phyloP scores from a whole-genome alignment of 2,329 filamentous ascomycete genomes.

The Knoxdaviesia proteae region DNA sequence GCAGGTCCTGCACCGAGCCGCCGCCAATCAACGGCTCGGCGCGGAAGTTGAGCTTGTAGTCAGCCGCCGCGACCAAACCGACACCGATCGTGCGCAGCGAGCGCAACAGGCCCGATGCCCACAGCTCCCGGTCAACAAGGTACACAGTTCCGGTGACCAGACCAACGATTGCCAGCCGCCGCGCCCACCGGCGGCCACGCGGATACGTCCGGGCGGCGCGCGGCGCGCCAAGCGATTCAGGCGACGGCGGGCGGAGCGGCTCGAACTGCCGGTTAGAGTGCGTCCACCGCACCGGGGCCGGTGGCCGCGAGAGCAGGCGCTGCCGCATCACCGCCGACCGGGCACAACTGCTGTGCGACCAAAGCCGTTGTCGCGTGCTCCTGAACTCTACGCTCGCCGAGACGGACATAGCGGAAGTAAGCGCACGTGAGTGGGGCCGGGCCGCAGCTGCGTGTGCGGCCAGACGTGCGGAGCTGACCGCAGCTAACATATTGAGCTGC shows the following conservation, averaged over 20 bases:
- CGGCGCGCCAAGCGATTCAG: slow-evolving; percentile 56
- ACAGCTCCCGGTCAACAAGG: slow-evolving; percentile 49
- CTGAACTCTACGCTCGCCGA: no score
- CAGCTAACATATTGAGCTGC: background rate
- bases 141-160: slow-evolving; percentile 41
- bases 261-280: slow-evolving; percentile 20
- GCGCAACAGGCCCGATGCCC: slow-evolving; percentile 59
- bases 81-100: slow-evolving; percentile 64
- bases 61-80: slow-evolving; percentile 61
- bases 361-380: no score
- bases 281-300: no score
- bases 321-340: no score
- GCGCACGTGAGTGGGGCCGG: no score
- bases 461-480: no score
- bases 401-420: no score
- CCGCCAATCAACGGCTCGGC: slow-evolving; percentile 54
- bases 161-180: slow-evolving; percentile 45
- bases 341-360: no score
- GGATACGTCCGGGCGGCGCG: slow-evolving; percentile 49
- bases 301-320: no score
- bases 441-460: no score
- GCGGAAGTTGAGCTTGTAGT: slow-evolving; percentile 95
- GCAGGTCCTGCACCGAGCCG: slow-evolving; percentile 54
- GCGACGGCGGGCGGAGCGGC: slow-evolving; percentile 55
- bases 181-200: slow-evolving; percentile 53